Percentiles rank a stretch among this genome's conserved stretches.
Conservation (phyloP, 2,329 filamentous ascomycete genomes). For the Monosporascus sp. region DNA sequence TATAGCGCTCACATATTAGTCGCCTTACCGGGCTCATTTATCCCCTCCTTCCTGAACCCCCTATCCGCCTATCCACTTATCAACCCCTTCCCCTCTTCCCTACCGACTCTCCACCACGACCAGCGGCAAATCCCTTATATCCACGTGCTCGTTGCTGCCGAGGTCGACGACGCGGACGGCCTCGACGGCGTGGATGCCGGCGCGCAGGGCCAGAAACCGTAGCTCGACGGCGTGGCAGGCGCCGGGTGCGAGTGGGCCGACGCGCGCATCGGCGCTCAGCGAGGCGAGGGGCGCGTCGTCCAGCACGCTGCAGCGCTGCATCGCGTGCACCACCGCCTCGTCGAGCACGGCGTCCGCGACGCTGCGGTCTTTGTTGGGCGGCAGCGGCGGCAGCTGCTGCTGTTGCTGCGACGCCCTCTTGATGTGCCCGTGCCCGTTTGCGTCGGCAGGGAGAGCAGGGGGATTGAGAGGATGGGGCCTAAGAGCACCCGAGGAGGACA, state of each 20-base stretch:
- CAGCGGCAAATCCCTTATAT: slow-evolving; percentile 69
- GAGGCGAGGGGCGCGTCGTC: slow-evolving; percentile 68
- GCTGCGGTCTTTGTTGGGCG: slow-evolving; percentile 23
- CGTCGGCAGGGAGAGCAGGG: neutral
- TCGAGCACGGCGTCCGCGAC: slow-evolving; percentile 66
- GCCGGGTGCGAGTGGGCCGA: slow-evolving; percentile 67
- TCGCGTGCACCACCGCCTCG: slow-evolving; percentile 65
- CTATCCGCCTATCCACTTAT: neutral
- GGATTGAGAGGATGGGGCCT: neutral
- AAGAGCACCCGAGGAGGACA: slow-evolving; percentile 26
- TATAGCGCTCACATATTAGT: too few species aligned
- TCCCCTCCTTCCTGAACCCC: too few species aligned
- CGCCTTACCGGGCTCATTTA: too few species aligned
- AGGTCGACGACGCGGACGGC: slow-evolving; percentile 70
- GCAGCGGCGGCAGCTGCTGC: slow-evolving; percentile 19
- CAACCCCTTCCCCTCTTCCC: neutral
- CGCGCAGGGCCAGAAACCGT: slow-evolving; percentile 63
- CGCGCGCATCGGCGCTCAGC: slow-evolving; percentile 66
- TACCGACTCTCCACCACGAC: slow-evolving; percentile 47
- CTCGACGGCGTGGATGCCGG: slow-evolving; percentile 67
- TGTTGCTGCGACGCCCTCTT: slow-evolving; percentile 22
- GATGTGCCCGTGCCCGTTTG: slow-evolving; percentile 6
- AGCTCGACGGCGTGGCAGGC: slow-evolving; percentile 71
- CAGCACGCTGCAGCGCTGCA: slow-evolving; percentile 60
- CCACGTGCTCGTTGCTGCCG: slow-evolving; percentile 69